Base-by-base conservation (phyloP, 306 rosid genomes). In the Gillenia trifoliata region DNA sequence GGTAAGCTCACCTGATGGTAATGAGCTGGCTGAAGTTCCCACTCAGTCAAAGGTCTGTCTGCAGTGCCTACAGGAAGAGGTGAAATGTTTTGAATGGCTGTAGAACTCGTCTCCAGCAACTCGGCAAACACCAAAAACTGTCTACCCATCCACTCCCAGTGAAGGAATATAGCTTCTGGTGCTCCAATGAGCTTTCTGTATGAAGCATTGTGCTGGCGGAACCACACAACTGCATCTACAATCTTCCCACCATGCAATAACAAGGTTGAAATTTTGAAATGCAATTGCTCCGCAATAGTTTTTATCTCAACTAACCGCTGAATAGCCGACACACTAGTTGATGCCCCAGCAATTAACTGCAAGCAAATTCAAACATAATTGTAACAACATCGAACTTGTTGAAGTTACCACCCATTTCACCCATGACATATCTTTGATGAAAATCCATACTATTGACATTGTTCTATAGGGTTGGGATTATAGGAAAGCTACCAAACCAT, bases 141-240 rank as follows among this genome's bases (percentile, higher is more conserved):
- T 82, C 93, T 88, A 80, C 97, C 90, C 93, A 94, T 82, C 98
- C 98, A 94, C 78, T 90, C 98, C 97, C 94, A 90, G 75, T 94
- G 98, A 83, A 94, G 87, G 85, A 91, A 92, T 74, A 69, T 78
- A 57, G 89, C 96, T 78, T 90, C 96, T 36, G 98, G 90, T 45
- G 90, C 77, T 77, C 98, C 97, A 64, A 77, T 77, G 40, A 94
- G 83, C 86, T 83, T 87, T 80, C 82, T 87, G 81, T 94, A 94
- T 4, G 91, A 77, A 80, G 86, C 84, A 83, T 73, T 86, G 78
- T 91, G 98, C 81, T 81, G 92, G 68, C 87, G 89, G 73, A 94
- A 94, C 98, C 98, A 91, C 0, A 68, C 71, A 75, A 94, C 87
- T 13, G 97, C 94, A 83, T 94, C 98, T 36, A 76, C 45, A 78